A percentile compares a stretch with the other conserved stretches of the same genome.
Conservation (phyloP, 306 rosid species). For the Geum urbanum region DNA sequence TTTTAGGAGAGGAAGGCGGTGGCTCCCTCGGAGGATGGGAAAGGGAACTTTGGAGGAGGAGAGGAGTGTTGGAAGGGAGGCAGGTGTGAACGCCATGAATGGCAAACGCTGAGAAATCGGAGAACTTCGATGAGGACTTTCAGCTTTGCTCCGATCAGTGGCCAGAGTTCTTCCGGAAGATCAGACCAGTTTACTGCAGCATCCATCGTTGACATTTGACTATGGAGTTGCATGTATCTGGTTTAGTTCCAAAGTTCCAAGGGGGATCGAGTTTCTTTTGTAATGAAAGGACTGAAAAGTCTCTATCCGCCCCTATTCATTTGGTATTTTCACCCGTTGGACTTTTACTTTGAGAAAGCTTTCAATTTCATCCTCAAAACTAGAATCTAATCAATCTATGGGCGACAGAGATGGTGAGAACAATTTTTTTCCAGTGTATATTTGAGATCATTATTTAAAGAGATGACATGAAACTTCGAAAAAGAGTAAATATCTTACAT, state of each 20-base stretch:
- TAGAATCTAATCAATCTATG: too few relatives aligned
- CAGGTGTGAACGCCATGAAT: slow-evolving; percentile 35
- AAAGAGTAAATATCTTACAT: not conserved
- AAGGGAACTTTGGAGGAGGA: not conserved
- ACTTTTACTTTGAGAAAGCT: too few relatives aligned
- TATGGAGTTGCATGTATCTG: too few relatives aligned
- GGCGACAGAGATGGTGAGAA: not conserved
- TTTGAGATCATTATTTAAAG: not conserved
- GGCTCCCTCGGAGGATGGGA: not conserved
- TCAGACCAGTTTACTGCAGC: slow-evolving; percentile 23
- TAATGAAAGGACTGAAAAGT: too few relatives aligned
- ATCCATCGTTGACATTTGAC: not conserved
- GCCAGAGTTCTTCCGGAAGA: slow-evolving; percentile 35
- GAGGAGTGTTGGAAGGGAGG: not conserved
- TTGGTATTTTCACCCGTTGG: too few relatives aligned
- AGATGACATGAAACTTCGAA: not conserved
- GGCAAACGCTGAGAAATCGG: slow-evolving; percentile 42
- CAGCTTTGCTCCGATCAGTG: slow-evolving; percentile 23
- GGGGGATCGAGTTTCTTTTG: too few relatives aligned
- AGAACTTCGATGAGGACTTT: slow-evolving; percentile 24
- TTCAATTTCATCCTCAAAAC: too few relatives aligned
- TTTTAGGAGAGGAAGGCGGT: slow-evolving; percentile 21
- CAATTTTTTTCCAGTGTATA: not conserved
- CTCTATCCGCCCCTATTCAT: too few relatives aligned
- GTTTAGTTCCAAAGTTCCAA: too few relatives aligned